Evolutionary conservation across 805 yeast genomes (phyloP).

Genomic region (Candida parachauliodes): DNA sequence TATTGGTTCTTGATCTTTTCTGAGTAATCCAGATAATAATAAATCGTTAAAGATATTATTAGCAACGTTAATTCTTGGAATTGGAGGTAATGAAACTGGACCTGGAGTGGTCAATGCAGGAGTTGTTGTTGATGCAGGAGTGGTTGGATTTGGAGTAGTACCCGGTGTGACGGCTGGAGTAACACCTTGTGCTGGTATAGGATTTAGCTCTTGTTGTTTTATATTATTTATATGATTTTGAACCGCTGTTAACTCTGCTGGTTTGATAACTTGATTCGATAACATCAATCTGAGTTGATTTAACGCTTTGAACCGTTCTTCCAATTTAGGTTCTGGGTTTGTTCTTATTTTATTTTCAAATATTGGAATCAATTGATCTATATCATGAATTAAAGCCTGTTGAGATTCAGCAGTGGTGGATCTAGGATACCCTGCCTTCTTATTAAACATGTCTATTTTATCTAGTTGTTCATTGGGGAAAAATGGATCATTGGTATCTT

Average conservation of each 20-base stretch:
- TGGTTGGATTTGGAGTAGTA: too few relatives aligned
- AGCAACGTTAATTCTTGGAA: slow-evolving; percentile 11
- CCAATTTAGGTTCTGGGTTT: slow-evolving; percentile 43
- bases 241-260: slow-evolving; percentile 33
- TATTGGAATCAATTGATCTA: slow-evolving; percentile 37
- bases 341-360: slow-evolving; percentile 37
- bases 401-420: not conserved
- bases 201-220: slow-evolving; percentile 26
- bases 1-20: slow-evolving; percentile 37
- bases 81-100: slow-evolving; percentile 1
- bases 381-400: slow-evolving; percentile 26
- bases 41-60: slow-evolving; percentile 33
- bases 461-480: slow-evolving; percentile 69
- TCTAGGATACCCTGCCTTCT: slow-evolving; percentile 25
- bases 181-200: slow-evolving; percentile 9
- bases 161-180: not conserved
- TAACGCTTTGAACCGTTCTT: slow-evolving; percentile 43
- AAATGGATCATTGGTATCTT: slow-evolving; percentile 59
- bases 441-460: slow-evolving; percentile 69
- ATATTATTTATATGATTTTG: slow-evolving; percentile 36
- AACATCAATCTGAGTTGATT: slow-evolving; percentile 41
- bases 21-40: slow-evolving; percentile 35
- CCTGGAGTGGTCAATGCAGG: slow-evolving; percentile 14
- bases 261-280: slow-evolving; percentile 31
- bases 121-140: slow-evolving; percentile 11